Percentiles rank a stretch among this genome's conserved stretches.
These are phyloP conservation scores for Zancudomyces culisetae DNA, from an alignment of 371 early-diverging fungal genomes.

Conservation along the genomic window DNA sequence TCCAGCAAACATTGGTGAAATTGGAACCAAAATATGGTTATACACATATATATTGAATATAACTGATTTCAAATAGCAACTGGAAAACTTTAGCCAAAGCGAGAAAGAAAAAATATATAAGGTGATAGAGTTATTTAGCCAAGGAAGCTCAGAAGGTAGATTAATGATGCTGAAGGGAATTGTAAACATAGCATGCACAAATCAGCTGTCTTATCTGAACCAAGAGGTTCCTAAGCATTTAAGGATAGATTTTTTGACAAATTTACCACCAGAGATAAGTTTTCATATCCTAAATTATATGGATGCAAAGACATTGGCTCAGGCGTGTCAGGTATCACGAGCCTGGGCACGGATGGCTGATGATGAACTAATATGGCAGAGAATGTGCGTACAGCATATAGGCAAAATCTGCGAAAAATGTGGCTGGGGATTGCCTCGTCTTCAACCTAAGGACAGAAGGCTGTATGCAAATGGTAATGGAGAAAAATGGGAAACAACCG, in stretches of 20 bases:
- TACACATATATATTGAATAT: neutral
- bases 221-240: conserved; percentile 42
- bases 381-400: conserved; percentile 92
- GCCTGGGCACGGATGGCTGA: conserved; percentile 67
- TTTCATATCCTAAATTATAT: conserved; percentile 63
- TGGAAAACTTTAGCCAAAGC: no score
- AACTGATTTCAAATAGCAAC: neutral
- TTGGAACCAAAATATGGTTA: neutral
- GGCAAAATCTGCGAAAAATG: conserved; percentile 86
- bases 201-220: conserved; percentile 57
- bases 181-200: conserved; percentile 50
- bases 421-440: conserved; percentile 81
- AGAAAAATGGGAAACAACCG: neutral
- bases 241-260: conserved; percentile 59
- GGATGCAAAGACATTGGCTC: conserved; percentile 80
- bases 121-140: neutral
- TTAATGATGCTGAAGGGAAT: conserved; percentile 44
- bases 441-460: conserved; percentile 22
- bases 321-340: conserved; percentile 67
- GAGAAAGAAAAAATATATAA: neutral
- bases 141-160: conserved; percentile 29
- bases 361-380: conserved; percentile 80
- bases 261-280: conserved; percentile 59
- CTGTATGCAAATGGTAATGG: conserved; percentile 1
- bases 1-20: neutral